phyloP scores from a whole-genome alignment of 2,329 filamentous ascomycete species.

The Simplicillium aogashimaense region DNA sequence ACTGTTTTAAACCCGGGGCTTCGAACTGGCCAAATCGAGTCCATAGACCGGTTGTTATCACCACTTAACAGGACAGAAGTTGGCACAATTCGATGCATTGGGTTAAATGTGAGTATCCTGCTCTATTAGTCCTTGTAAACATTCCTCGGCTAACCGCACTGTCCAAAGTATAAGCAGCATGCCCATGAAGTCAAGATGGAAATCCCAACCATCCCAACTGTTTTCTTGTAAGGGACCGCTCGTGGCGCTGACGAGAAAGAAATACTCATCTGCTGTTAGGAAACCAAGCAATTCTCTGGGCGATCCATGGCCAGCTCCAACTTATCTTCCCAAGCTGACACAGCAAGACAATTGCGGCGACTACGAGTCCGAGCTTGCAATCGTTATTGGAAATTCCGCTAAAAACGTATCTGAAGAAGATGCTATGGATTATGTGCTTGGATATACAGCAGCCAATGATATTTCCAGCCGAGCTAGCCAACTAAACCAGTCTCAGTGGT shows the following conservation, averaged over 20 bases:
- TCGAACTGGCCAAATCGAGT: slow-evolving; percentile 14
- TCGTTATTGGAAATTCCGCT: slow-evolving; percentile 1
- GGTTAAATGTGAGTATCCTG: no score
- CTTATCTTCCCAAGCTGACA: slow-evolving; percentile 37
- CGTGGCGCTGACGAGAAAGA: no score
- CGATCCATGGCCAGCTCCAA: slow-evolving; percentile 42
- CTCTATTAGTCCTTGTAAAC: no score
- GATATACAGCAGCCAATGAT: slow-evolving; percentile 35
- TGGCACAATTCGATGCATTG: no score
- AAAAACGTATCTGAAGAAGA: slow-evolving; percentile 1
- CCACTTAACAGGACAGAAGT: no score
- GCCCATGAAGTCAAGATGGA: slow-evolving; percentile 38
- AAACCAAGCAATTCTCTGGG: slow-evolving; percentile 45
- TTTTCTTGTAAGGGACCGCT: slow-evolving; percentile 45
- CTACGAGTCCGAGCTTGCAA: slow-evolving; percentile 2
- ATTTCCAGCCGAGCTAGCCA: slow-evolving; percentile 47
- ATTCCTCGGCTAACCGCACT: slow-evolving; percentile 4
- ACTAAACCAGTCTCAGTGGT: slow-evolving; percentile 41
- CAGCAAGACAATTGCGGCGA: slow-evolving; percentile 15
- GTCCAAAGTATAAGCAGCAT: slow-evolving; percentile 21
- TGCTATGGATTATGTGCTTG: slow-evolving; percentile 5
- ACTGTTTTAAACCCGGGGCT: slow-evolving; percentile 48
- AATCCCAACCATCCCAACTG: slow-evolving; percentile 42
- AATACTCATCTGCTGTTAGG: slow-evolving; percentile 6
- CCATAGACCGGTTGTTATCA: no score